Evolutionary conservation across 805 yeast species (phyloP).

Genomic region (Lachancea mirantina): DNA sequence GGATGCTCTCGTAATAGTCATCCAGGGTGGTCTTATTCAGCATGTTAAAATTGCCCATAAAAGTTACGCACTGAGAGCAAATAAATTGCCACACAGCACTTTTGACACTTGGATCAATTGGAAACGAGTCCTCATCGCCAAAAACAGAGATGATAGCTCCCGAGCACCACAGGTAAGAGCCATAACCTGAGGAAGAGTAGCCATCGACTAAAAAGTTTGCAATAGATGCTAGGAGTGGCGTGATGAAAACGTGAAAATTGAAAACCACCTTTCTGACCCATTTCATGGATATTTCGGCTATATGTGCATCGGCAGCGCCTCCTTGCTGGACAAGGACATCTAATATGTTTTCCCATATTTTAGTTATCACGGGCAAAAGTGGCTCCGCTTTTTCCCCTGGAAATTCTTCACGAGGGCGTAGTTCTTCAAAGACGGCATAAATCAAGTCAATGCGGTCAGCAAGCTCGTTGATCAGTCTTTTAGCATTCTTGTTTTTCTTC

Average conservation of each 20-base stretch:
- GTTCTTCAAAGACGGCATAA: slow-evolving; percentile 29
- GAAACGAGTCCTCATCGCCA: slow-evolving; percentile 42
- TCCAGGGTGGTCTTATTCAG: slow-evolving; percentile 17
- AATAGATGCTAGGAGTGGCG: slow-evolving; percentile 53
- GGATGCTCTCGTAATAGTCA: slow-evolving; percentile 52
- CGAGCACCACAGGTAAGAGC: slow-evolving; percentile 86
- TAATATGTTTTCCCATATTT: slow-evolving; percentile 22
- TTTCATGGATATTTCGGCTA: slow-evolving; percentile 67
- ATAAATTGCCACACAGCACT: slow-evolving; percentile 70
- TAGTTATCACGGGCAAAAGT: slow-evolving; percentile 21
- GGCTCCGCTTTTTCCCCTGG: slow-evolving; percentile 29
- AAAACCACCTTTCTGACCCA: slow-evolving; percentile 59
- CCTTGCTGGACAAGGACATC: slow-evolving; percentile 20
- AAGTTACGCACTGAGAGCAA: slow-evolving; percentile 53
- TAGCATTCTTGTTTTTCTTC: slow-evolving; percentile 24
- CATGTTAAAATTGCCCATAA: slow-evolving; percentile 39
- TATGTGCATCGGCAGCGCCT: slow-evolving; percentile 18
- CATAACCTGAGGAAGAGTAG: slow-evolving; percentile 59
- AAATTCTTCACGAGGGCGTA: slow-evolving; percentile 25
- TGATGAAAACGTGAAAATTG: slow-evolving; percentile 31
- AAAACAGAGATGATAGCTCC: slow-evolving; percentile 74
- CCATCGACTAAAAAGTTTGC: slow-evolving; percentile 64
- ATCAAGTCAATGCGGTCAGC: slow-evolving; percentile 64
- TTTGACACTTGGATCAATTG: slow-evolving; percentile 36
- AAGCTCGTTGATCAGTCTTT: slow-evolving; percentile 38